Evolutionary conservation across 139 green algal species (phyloP).

Genomic region (Eudorina sp.): DNA sequence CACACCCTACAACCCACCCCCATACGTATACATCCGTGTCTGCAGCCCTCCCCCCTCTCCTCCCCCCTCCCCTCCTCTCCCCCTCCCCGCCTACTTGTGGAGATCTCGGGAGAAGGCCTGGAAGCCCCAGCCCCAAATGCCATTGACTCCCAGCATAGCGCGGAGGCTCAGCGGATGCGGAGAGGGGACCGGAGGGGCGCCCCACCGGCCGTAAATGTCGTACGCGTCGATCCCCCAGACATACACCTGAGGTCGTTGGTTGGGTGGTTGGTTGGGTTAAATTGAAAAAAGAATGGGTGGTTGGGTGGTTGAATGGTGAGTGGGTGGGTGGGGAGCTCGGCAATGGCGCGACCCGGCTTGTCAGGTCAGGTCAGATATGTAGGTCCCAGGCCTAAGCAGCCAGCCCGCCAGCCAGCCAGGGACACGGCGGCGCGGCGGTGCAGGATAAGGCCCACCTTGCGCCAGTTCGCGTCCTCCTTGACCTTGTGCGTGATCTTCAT

Average conservation of each 20-base stretch:
- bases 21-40: too few relatives aligned
- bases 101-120: slow-evolving; percentile 16
- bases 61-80: too few relatives aligned
- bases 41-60: too few relatives aligned
- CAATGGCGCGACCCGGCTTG: not conserved
- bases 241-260: slow-evolving; percentile 35
- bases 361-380: too few relatives aligned
- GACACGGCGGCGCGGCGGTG: too few relatives aligned
- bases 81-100: not conserved
- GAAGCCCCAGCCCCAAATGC: slow-evolving; percentile 59
- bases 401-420: too few relatives aligned
- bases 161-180: slow-evolving; percentile 26
- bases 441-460: slow-evolving; percentile 9
- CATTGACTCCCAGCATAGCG: slow-evolving; percentile 50
- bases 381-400: too few relatives aligned
- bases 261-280: too few relatives aligned
- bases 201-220: slow-evolving; percentile 49
- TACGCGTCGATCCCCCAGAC: slow-evolving; percentile 49
- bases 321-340: not conserved
- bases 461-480: slow-evolving; percentile 44
- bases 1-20: too few relatives aligned
- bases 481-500: slow-evolving; percentile 20
- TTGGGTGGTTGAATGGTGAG: not conserved
- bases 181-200: slow-evolving; percentile 21
- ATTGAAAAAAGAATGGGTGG: not conserved